These are phyloP conservation scores for Colletotrichum orbiculare DNA, from an alignment of 2,329 filamentous ascomycete genomes.

Conservation along the genomic window DNA sequence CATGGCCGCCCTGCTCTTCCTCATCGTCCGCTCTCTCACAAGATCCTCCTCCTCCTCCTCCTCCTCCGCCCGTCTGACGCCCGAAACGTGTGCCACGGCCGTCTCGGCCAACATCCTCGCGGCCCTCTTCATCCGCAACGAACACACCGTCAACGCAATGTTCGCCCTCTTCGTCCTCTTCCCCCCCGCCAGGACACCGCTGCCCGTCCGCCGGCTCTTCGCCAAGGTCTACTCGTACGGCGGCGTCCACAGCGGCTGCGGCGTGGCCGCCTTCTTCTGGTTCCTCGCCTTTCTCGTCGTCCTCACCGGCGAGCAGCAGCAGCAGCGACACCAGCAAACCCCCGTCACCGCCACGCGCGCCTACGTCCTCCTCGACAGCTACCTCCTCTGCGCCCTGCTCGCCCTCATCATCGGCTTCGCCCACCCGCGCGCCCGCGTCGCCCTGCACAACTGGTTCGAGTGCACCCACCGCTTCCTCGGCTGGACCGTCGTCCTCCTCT, in stretches of 20 bases:
- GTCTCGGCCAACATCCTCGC: slow-evolving; percentile 57
- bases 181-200: slow-evolving; percentile 56
- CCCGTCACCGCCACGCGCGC: slow-evolving; percentile 55
- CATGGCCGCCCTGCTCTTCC: slow-evolving; percentile 56
- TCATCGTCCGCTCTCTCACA: slow-evolving; percentile 41
- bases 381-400: slow-evolving; percentile 68
- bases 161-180: slow-evolving; percentile 59
- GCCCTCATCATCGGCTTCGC: slow-evolving; percentile 70
- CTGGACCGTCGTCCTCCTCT: slow-evolving; percentile 74
- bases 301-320: slow-evolving; percentile 37
- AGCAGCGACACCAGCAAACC: slow-evolving; percentile 27
- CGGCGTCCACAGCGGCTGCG: slow-evolving; percentile 62
- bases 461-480: slow-evolving; percentile 77
- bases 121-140: slow-evolving; percentile 64
- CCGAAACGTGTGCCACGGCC: slow-evolving; percentile 46
- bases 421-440: slow-evolving; percentile 71
- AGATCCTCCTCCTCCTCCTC: slow-evolving; percentile 31
- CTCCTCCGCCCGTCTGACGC: slow-evolving; percentile 17
- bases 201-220: slow-evolving; percentile 58
- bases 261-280: slow-evolving; percentile 61
- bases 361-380: slow-evolving; percentile 58
- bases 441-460: slow-evolving; percentile 77
- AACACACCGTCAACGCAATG: slow-evolving; percentile 62
- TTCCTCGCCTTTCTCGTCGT: slow-evolving; percentile 55
- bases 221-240: slow-evolving; percentile 65